phyloP scores from a whole-genome alignment of 805 yeast species.

The Hanseniaspora pseudoguilliermondii region DNA sequence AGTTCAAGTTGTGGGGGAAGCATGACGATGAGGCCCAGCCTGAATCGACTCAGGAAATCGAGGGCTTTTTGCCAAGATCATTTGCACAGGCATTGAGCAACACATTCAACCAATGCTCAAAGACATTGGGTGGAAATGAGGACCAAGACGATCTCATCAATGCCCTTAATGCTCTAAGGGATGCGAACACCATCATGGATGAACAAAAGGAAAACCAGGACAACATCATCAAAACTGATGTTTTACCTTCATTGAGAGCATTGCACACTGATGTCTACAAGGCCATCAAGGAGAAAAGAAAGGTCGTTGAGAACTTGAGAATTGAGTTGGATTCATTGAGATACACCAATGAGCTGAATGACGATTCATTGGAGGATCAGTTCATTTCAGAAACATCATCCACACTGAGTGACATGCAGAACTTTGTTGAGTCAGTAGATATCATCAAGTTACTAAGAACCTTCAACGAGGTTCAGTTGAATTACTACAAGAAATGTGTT shows the following conservation, averaged over 20 bases:
- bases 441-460: slow-evolving; percentile 49
- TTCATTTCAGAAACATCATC: slow-evolving; percentile 64
- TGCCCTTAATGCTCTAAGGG: slow-evolving; percentile 37
- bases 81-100: slow-evolving; percentile 58
- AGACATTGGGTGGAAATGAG: slow-evolving; percentile 24
- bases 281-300: slow-evolving; percentile 32
- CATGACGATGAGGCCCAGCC: slow-evolving; percentile 12
- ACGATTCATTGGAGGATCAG: slow-evolving; percentile 50
- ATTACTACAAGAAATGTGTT: slow-evolving; percentile 44
- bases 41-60: slow-evolving; percentile 1
- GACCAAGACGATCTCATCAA: slow-evolving; percentile 38
- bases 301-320: slow-evolving; percentile 57
- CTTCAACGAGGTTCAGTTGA: slow-evolving; percentile 58
- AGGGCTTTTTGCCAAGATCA: slow-evolving; percentile 44
- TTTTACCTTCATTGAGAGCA: slow-evolving; percentile 44
- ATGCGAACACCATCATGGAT: slow-evolving; percentile 48
- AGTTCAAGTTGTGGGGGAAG: slow-evolving; percentile 19
- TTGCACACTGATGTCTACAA: slow-evolving; percentile 44
- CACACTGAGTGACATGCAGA: slow-evolving; percentile 71
- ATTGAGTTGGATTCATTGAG: slow-evolving; percentile 58
- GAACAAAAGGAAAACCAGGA: slow-evolving; percentile 61
- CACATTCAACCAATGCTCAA: slow-evolving; percentile 40
- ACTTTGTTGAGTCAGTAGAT: slow-evolving; percentile 54
- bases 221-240: slow-evolving; percentile 42
- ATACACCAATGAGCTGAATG: slow-evolving; percentile 36